These are phyloP conservation scores for Cryptococcus maquisensis DNA, from an alignment of 1,284 basidiomycete species.

Conservation along the genomic window DNA sequence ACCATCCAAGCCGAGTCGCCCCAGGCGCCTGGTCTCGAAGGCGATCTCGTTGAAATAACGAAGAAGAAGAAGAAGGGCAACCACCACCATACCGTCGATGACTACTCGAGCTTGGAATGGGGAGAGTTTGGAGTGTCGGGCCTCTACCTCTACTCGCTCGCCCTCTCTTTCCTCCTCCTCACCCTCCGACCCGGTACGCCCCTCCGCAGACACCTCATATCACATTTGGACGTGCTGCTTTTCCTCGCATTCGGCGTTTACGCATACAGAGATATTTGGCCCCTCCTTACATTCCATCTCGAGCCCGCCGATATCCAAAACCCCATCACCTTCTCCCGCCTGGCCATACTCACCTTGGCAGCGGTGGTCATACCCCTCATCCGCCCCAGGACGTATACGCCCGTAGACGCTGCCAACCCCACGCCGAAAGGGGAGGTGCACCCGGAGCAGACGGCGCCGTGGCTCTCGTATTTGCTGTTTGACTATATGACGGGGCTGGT, in stretches of 20 bases:
- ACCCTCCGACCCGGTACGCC: constrained; percentile 33
- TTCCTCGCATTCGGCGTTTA: constrained; percentile 53
- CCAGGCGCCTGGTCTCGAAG: neutral
- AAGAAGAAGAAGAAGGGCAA: constrained; percentile 36
- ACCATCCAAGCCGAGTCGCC: constrained; percentile 42
- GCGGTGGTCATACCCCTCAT: constrained; percentile 53
- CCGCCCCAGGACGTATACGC: constrained; percentile 53
- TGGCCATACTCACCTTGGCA: constrained; percentile 48
- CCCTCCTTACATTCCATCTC: constrained; percentile 56
- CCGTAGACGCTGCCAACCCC: constrained; percentile 47
- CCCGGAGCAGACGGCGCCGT: constrained; percentile 64
- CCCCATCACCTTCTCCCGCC: constrained; percentile 46
- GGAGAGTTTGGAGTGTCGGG: constrained; percentile 44
- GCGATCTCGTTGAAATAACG: constrained; percentile 15
- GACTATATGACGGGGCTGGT: constrained; percentile 59
- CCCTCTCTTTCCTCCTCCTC: constrained; percentile 40
- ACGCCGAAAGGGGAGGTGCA: constrained; percentile 50
- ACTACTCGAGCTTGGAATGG: constrained; percentile 45
- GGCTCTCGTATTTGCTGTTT: constrained; percentile 57
- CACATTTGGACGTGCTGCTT: constrained; percentile 46
- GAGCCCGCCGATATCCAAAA: constrained; percentile 49
- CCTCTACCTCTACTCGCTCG: constrained; percentile 42
- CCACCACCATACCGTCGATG: constrained; percentile 27
- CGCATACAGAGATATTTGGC: constrained; percentile 61
- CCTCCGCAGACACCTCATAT: constrained; percentile 36